These are phyloP conservation scores for Tympanopsis confertula DNA, from an alignment of 2,329 filamentous ascomycete genomes.

Conservation along the genomic window DNA sequence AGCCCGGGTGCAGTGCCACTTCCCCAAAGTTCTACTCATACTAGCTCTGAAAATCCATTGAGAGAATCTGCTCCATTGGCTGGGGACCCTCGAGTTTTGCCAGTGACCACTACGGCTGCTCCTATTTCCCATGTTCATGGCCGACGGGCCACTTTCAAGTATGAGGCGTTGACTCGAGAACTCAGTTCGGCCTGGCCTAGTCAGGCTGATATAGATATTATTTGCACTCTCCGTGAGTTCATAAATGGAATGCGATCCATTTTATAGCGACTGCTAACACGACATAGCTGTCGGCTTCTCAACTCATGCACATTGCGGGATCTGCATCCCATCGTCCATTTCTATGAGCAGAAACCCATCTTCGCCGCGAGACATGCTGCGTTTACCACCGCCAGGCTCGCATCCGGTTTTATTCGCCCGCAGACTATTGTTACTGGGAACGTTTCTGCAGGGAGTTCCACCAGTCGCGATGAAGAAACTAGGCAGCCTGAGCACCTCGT, in stretches of 20 bases:
- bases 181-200: conserved; percentile 25
- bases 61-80: no score
- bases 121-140: no score
- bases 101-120: no score
- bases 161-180: conserved; percentile 12
- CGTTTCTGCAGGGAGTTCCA: conserved; percentile 29
- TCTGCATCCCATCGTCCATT: conserved; percentile 17
- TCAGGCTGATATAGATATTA: conserved; percentile 20
- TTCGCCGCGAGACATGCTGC: conserved; percentile 18
- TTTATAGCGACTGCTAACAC: conserved; percentile 4
- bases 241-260: no score
- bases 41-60: no score
- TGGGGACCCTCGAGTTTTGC: no score
- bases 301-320: conserved; percentile 19
- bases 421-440: conserved; percentile 30
- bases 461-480: conserved; percentile 12
- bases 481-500: conserved; percentile 5
- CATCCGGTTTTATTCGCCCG: conserved; percentile 36
- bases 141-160: conserved; percentile 3
- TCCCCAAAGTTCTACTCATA: no score
- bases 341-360: conserved; percentile 6
- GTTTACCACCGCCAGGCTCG: conserved; percentile 18
- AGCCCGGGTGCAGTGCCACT: conserved; percentile 3
- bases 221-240: no score
- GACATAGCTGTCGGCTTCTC: conserved; percentile 15